phyloP scores from a whole-genome alignment of 2,329 filamentous ascomycete genomes.

The Fusarium robinianum region DNA sequence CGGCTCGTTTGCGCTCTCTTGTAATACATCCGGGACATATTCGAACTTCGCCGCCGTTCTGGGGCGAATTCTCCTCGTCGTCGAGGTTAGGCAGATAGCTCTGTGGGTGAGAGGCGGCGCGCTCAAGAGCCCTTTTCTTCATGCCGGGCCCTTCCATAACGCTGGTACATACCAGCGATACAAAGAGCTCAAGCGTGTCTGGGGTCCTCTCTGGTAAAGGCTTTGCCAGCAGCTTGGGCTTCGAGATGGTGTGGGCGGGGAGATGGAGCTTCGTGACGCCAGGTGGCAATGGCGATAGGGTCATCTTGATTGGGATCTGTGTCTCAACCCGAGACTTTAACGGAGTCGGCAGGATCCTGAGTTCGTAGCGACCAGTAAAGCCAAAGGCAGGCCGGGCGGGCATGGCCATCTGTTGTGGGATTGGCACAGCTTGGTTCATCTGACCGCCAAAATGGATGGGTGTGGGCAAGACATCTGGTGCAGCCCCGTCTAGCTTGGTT shows the following conservation, averaged over 20 bases:
- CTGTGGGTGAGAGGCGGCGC: conserved; percentile 50
- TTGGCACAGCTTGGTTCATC: conserved; percentile 37
- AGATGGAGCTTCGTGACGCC: conserved; percentile 82
- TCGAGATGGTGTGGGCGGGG: conserved; percentile 88
- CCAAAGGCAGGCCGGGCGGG: conserved; percentile 35
- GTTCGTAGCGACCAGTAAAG: conserved; percentile 44
- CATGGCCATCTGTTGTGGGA: conserved; percentile 40
- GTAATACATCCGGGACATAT: conserved; percentile 93
- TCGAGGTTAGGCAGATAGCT: conserved; percentile 46
- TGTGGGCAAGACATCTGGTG: conserved; percentile 32
- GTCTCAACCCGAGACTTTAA: conserved; percentile 93
- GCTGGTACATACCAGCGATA: conserved; percentile 87
- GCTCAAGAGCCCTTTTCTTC: conserved; percentile 68
- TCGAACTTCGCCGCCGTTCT: conserved; percentile 90
- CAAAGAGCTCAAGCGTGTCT: conserved; percentile 79
- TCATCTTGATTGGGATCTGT: conserved; percentile 87
- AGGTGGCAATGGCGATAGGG: conserved; percentile 73
- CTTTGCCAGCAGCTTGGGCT: conserved; percentile 86
- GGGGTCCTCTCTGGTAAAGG: conserved; percentile 65
- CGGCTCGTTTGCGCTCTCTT: conserved; percentile 87
- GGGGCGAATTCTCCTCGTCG: conserved; percentile 71
- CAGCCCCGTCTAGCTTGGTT: conserved; percentile 35
- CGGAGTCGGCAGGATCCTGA: conserved; percentile 69
- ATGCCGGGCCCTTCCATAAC: conserved; percentile 78
- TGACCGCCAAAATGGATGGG: conserved; percentile 34